Percentiles rank a stretch among this genome's conserved stretches.
phyloP scores from a whole-genome alignment of 306 rosid genomes.

The Lathyrus tuberosus region DNA sequence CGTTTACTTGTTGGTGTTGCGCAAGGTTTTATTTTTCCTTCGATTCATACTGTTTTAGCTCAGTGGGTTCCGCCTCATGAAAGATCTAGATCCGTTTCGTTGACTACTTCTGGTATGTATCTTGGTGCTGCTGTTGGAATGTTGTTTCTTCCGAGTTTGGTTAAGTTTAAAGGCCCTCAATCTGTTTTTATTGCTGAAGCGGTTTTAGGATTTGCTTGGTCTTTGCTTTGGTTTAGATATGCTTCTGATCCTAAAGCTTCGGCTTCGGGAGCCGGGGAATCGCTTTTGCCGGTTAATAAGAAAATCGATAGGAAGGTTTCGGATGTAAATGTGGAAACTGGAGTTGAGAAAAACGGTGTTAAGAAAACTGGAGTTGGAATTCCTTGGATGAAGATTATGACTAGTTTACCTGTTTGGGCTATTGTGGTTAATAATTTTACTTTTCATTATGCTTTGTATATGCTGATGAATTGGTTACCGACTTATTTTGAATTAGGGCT shows the following conservation, averaged over 20 bases:
- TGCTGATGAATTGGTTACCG: slow-evolving; percentile 97
- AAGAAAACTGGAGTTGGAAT: slow-evolving; percentile 38
- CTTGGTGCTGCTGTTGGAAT: slow-evolving; percentile 90
- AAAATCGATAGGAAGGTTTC: slow-evolving; percentile 48
- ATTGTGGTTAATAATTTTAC: slow-evolving; percentile 96
- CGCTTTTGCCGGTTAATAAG: slow-evolving; percentile 62
- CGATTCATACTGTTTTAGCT: slow-evolving; percentile 93
- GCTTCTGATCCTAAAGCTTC: slow-evolving; percentile 84
- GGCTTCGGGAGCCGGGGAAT: slow-evolving; percentile 81
- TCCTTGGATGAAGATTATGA: slow-evolving; percentile 81
- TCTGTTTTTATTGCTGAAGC: slow-evolving; percentile 86
- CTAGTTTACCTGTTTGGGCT: slow-evolving; percentile 94
- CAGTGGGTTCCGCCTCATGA: slow-evolving; percentile 99
- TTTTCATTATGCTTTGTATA: slow-evolving; percentile 91
- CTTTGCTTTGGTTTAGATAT: slow-evolving; percentile 77
- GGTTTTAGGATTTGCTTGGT: slow-evolving; percentile 77
- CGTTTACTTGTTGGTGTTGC: slow-evolving; percentile 93
- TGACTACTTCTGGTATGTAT: slow-evolving; percentile 94
- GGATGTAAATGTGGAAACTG: not conserved
- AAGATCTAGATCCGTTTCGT: slow-evolving; percentile 92
- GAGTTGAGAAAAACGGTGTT: not conserved
- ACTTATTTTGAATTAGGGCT: slow-evolving; percentile 95
- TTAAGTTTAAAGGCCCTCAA: slow-evolving; percentile 82
- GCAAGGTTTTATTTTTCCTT: slow-evolving; percentile 94
- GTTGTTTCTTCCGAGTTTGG: slow-evolving; percentile 82